These are phyloP conservation scores for Beauveria caledonica DNA, from an alignment of 2,329 filamentous ascomycete genomes.

Conservation along the genomic window DNA sequence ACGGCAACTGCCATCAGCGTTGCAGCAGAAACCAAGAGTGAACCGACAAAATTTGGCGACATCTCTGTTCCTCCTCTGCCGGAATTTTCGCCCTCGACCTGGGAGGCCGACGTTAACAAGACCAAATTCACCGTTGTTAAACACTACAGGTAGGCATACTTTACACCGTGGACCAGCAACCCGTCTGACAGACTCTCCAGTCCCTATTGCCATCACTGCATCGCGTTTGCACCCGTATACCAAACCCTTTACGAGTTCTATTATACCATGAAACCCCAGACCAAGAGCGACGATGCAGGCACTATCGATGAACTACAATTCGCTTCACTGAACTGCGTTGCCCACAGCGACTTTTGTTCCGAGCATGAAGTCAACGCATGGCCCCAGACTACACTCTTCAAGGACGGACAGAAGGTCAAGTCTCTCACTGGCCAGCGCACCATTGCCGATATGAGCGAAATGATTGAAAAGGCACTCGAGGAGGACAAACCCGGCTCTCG, in stretches of 20 bases:
- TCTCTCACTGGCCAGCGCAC: slow-evolving; percentile 58
- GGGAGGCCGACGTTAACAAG: slow-evolving; percentile 47
- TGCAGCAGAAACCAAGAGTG: slow-evolving; percentile 28
- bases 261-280: slow-evolving; percentile 69
- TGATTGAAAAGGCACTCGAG: slow-evolving; percentile 72
- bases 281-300: slow-evolving; percentile 44
- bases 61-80: slow-evolving; percentile 57
- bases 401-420: slow-evolving; percentile 63
- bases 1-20: slow-evolving; percentile 34
- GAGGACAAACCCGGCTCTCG: slow-evolving; percentile 72
- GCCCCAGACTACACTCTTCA: slow-evolving; percentile 72
- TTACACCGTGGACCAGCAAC: slow-evolving; percentile 1
- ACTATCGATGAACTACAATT: slow-evolving; percentile 78
- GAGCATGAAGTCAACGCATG: slow-evolving; percentile 60
- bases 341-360: slow-evolving; percentile 69
- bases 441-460: slow-evolving; percentile 56
- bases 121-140: slow-evolving; percentile 49
- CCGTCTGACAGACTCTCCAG: slow-evolving; percentile 29
- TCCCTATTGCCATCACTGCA: slow-evolving; percentile 64
- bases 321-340: slow-evolving; percentile 75
- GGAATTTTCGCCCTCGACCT: slow-evolving; percentile 49
- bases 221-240: slow-evolving; percentile 70
- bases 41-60: slow-evolving; percentile 55
- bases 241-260: slow-evolving; percentile 96
- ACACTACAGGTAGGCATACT: slow-evolving; percentile 53